A percentile compares a stretch with the other conserved stretches of the same genome.
phyloP scores from a whole-genome alignment of 257 asterid genomes.

The Verbascum thapsus region DNA sequence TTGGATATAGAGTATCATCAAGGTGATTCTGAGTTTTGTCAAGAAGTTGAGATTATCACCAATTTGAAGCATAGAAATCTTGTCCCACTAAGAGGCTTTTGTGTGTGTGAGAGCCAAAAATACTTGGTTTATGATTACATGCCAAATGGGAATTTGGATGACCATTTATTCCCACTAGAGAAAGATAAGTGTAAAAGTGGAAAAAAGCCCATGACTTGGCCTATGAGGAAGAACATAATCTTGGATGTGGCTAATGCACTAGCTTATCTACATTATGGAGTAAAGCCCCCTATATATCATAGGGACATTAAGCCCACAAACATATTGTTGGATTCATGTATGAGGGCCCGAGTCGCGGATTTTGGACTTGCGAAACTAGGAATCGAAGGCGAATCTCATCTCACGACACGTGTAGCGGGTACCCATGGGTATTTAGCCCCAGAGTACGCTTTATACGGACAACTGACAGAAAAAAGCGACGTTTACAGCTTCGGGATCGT shows the following conservation, averaged over 20 bases:
- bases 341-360: slow-evolving; percentile 66
- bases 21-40: slow-evolving; percentile 44
- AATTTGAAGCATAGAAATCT: slow-evolving; percentile 56
- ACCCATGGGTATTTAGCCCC: slow-evolving; percentile 71
- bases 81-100: slow-evolving; percentile 55
- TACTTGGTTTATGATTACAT: slow-evolving; percentile 64
- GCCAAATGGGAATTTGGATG: slow-evolving; percentile 55
- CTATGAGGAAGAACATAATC: slow-evolving; percentile 54
- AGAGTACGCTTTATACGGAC: slow-evolving; percentile 66
- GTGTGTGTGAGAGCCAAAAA: slow-evolving; percentile 40
- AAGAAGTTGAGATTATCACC: slow-evolving; percentile 60
- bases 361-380: slow-evolving; percentile 57
- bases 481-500: slow-evolving; percentile 67
- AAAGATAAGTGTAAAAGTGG: slow-evolving; percentile 6
- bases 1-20: slow-evolving; percentile 41
- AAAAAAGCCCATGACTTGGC: slow-evolving; percentile 45
- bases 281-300: slow-evolving; percentile 63
- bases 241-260: slow-evolving; percentile 65
- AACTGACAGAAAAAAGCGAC: slow-evolving; percentile 61
- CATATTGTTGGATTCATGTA: slow-evolving; percentile 51
- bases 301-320: slow-evolving; percentile 68
- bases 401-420: slow-evolving; percentile 53
- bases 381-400: slow-evolving; percentile 39
- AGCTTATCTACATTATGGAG: slow-evolving; percentile 63
- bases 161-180: slow-evolving; percentile 36